Evolutionary conservation across 768 basidiomycete genomes (phyloP), one percentile per base, ranked within the genome.

Genomic region (Macrolepiota albuminosa): DNA sequence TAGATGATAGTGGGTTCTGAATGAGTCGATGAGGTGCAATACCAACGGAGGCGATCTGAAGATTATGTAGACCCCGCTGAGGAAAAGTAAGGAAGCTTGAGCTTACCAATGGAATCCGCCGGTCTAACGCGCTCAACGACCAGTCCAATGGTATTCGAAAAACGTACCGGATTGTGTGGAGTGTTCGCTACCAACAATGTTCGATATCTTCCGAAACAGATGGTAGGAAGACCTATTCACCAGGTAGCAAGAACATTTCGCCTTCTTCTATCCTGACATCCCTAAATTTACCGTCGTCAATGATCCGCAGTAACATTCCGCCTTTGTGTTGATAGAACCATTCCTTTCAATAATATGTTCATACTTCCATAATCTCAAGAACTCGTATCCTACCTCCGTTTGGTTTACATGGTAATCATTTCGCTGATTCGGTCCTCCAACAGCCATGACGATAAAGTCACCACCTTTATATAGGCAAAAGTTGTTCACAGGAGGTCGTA

Each of bases 301-400:
- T 88, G 1, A 92, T 87, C 61, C 91, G 86, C 24, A 99, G 78
- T 2, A 93, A 76, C 95, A 98, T 98, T 2, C 82, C 85, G 3
- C 96, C 96, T 71, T 95, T 94, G 77, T 95, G 81, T 70, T 99
- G 96, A 73, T 95, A 98, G 73, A 98, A 98, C 95, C 95, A 98
- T 74, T 98, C 96, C 89, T 93, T 48, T 97, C 75, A 72, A 98
- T 95, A 69, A 93, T 97, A 18, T 9, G 14, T 18, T 53, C 37
- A 40, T 29, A 29, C 16, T 53, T 53, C 37, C 36, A 10, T 29
- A 40, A 18, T 53, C 8, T 39, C 37, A 40, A 21, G 9, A 14
- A 39, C 16, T 53, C 52, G 11, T 42, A 45, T 63, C 77, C 48
- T 51, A 88, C 90, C 81, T 97, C 94, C 1, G 95, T 98, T 74